Evolutionary conservation across 1,284 basidiomycete genomes (phyloP), one percentile per base, ranked within the genome.

Genomic region (Sanghuangporus baumii): DNA sequence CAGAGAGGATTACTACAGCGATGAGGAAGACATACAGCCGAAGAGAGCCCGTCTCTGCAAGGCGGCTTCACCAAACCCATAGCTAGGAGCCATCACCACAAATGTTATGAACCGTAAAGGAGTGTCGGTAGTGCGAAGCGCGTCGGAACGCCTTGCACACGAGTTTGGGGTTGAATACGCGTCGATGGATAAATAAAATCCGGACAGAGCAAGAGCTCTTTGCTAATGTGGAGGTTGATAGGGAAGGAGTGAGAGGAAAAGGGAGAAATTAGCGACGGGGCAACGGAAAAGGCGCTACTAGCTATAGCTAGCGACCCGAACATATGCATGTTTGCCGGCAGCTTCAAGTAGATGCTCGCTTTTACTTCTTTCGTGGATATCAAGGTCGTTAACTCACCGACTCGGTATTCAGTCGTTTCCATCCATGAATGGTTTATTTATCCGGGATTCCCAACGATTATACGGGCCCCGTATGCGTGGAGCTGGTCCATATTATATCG

Each of bases 21-120:
- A 54, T 14, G 20, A 52, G 50, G 36, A 16, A 43, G 38, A 64
- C 62, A 43, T 54, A 64, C 62, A 46, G 46, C 62, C 62, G n/a
- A 64, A 51, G 54, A 64, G 58, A 43, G 36, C 62, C 58, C 62
- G 62, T 43, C 59, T 60, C 58, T 60, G 58, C 26, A 58, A 23
- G 54, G n/a, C 38, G 57, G 55, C 62, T 59, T 55, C 37, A 52
- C 46, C 11, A 5, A 31, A 57, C 3, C 41, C 34, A 40, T 57
- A 43, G 18, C 36, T 9, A 18, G 58, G 47, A 57, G 50, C 43
- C 58, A 60, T 60, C 16, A 18, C 34, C 16, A n/a, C 12, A 11
- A 37, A 57, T 38, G 55, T 50, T 41, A 18, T 43, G 31, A 47
- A 38, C 26, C 36, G 48, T n/a, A 12, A n/a, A 37, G 18, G 12